Conservation (phyloP, 129 eudicot genomes). For the sunflower (Helianthus annuus) region HanXRQr2.0-SUNRISE NC_035444.2:2343429-2343928, state of each 20-base stretch:
- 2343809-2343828: no score
- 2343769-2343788: no score
- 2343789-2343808: no score
- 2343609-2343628: conserved; percentile 78
- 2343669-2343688: conserved; percentile 55
- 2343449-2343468: conserved; percentile 66
- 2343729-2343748: no score
- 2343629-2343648: conserved; percentile 77
- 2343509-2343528: conserved; percentile 79
- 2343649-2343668: conserved; percentile 80
- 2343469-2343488: conserved; percentile 60
- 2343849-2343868: no score
- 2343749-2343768: no score
- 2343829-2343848: no score
- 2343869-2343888: no score
- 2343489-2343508: conserved; percentile 71
- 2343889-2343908: no score
- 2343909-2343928: no score
- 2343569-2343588: conserved; percentile 85
- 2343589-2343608: conserved; percentile 68
- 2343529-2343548: conserved; percentile 82
- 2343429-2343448: conserved; percentile 92
- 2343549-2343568: conserved; percentile 75
- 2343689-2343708: neutral
- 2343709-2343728: no score